phyloP scores from a whole-genome alignment of 352 stramenopile genomes.

The Achlya hypogyna region DNA sequence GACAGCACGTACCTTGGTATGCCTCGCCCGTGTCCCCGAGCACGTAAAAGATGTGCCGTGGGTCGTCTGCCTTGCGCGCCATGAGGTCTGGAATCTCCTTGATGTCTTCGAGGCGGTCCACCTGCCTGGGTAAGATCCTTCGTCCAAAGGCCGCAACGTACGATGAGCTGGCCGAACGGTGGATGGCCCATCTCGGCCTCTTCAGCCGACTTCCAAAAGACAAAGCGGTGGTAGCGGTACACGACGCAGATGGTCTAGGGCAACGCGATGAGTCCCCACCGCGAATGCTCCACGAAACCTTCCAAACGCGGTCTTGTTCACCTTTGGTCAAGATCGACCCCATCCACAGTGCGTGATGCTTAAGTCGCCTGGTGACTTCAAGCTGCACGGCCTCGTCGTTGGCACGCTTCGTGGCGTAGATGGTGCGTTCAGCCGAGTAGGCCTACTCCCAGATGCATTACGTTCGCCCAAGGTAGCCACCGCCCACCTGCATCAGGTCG shows the following conservation, averaged over 20 bases:
- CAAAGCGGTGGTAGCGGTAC: constrained; percentile 65
- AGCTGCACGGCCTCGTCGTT: constrained; percentile 40
- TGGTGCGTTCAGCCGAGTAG: constrained; percentile 51
- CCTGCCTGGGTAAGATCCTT: constrained; percentile 27
- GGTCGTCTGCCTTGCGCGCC: constrained; percentile 41
- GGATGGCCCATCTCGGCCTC: constrained; percentile 49
- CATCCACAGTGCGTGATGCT: constrained; percentile 62
- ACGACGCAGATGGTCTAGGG: constrained; percentile 43
- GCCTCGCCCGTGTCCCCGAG: constrained; percentile 40
- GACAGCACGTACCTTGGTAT: constrained; percentile 33
- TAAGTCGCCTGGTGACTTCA: constrained; percentile 36
- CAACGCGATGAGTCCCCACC: constrained; percentile 17
- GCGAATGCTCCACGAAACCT: constrained; percentile 24
- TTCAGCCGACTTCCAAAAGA: constrained; percentile 71
- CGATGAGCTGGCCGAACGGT: constrained; percentile 49
- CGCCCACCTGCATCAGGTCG: constrained; percentile 51
- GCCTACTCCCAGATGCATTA: neutral
- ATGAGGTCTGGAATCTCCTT: constrained; percentile 25
- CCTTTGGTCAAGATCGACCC: constrained; percentile 49
- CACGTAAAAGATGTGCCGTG: constrained; percentile 50
- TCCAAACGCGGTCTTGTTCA: constrained; percentile 52
- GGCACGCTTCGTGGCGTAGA: constrained; percentile 48
- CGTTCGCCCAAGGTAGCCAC: neutral
- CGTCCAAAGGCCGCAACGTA: constrained; percentile 25
- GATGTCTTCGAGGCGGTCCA: constrained; percentile 53